A percentile compares a stretch with the other conserved stretches of the same genome.
phyloP scores from a whole-genome alignment of 2,329 filamentous ascomycete species.

The Fusarium sambucinum region DNA sequence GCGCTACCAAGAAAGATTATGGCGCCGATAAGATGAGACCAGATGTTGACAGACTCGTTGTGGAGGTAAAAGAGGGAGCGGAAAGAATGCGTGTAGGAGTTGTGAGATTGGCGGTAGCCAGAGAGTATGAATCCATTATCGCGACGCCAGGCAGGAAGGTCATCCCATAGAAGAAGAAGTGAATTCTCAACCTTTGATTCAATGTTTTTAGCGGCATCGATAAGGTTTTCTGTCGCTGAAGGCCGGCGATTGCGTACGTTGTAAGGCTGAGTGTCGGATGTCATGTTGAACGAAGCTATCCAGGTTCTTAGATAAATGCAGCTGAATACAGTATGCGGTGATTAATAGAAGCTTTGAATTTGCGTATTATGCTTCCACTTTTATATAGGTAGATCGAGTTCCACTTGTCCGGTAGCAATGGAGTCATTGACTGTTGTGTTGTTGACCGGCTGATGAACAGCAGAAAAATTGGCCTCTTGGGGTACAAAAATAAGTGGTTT shows the following conservation, averaged over 20 bases:
- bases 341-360: neutral
- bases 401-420: conserved; percentile 31
- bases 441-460: conserved; percentile 25
- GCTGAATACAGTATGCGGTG: neutral
- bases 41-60: conserved; percentile 74
- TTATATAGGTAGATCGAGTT: conserved; percentile 25
- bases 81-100: conserved; percentile 61
- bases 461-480: too few relatives aligned
- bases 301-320: neutral
- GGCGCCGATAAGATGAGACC: conserved; percentile 74
- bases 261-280: conserved; percentile 13
- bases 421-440: conserved; percentile 37
- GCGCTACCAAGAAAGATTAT: conserved; percentile 66
- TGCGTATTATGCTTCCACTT: conserved; percentile 13
- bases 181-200: conserved; percentile 58
- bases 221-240: conserved; percentile 48
- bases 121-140: conserved; percentile 68
- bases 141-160: conserved; percentile 69
- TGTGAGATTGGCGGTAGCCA: conserved; percentile 65
- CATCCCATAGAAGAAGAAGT: conserved; percentile 67
- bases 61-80: conserved; percentile 66
- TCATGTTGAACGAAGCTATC: conserved; percentile 41
- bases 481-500: too few relatives aligned
- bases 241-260: conserved; percentile 48
- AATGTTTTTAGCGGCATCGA: conserved; percentile 44